Base-by-base conservation (phyloP, 768 basidiomycete species). In the Pisolithus orientalis region DNA sequence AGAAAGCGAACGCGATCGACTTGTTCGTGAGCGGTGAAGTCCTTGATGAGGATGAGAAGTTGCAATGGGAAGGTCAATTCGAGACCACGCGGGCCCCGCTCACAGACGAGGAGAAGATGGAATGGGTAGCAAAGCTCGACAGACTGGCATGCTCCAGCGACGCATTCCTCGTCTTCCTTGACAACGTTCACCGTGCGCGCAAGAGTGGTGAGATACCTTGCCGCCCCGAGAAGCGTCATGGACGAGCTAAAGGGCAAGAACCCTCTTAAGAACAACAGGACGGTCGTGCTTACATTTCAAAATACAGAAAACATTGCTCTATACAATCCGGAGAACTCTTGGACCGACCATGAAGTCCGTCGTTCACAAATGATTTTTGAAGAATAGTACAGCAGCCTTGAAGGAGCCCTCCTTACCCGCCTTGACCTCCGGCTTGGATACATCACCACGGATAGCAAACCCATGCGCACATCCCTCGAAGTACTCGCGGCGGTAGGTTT, bases 91-190 rank as follows among this genome's bases (percentile, higher is more conserved):
- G 94, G 1, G 72, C 69, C 55, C 74, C 84, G 16, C 72, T 99
- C 57, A 80, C 71, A 14, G 77, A 73, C 14, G 75, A 76, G 54
- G 94, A 96, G 71, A 85, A 80, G 66, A 80, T 75, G 62, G 79
- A 80, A 49, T 94, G 93, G 81, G 82, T 81, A 47, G 69, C 60
- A 44, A 73, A 85, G 72, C 73, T 98, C 52, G 84, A 86, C 54
- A 88, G 83, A 21, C 94, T 98, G 47, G 84, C 89, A 6, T 95
- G 96, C 71, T 90, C 90, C 31, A 94, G 91, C 55, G 96, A 99
- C 59, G 96, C 95, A 47, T 99, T 99, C 80, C 98, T 98, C 93
- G 96, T 95, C 16, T 98, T 98, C 83, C 81, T 94, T 11, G 96
- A 99, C 65, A 99, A 98, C 61, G 95, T 99, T 32, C 90, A 97